A percentile compares a stretch with the other conserved stretches of the same genome.
Evolutionary conservation across 176 grass and related monocot species (phyloP).

Genomic region (maize (Zea mays)): DNA sequence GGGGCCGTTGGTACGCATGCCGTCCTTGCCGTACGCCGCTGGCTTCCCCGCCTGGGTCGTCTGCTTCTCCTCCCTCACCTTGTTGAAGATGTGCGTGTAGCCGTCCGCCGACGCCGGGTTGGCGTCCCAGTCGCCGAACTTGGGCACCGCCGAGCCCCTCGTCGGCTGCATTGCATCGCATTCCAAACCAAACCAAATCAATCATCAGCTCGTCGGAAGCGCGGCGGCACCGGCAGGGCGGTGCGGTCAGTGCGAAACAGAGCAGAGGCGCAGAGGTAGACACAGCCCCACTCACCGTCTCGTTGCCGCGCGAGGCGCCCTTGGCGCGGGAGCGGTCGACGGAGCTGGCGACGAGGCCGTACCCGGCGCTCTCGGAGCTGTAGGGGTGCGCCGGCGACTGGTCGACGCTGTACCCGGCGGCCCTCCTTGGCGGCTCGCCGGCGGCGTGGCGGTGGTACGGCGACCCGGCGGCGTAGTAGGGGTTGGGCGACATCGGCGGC

Average conservation of each 20-base stretch:
- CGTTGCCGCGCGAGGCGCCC: conserved; percentile 37
- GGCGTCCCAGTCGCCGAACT: conserved; percentile 94
- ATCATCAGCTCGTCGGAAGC: not conserved
- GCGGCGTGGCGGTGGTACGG: conserved; percentile 34
- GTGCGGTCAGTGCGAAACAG: too few species aligned
- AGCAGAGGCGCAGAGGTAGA: not conserved
- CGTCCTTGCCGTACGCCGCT: conserved; percentile 41
- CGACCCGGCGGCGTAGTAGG: conserved; percentile 26
- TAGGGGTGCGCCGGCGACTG: conserved; percentile 49
- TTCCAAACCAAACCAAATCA: not conserved
- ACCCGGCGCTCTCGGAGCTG: conserved; percentile 29
- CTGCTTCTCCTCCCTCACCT: conserved; percentile 89
- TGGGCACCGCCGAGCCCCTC: conserved; percentile 76
- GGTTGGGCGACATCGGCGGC: conserved; percentile 31
- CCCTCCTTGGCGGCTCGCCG: not conserved
- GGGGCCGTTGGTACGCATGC: conserved; percentile 8
- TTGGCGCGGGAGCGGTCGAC: conserved; percentile 40
- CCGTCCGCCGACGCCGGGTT: conserved; percentile 90
- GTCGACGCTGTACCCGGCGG: conserved; percentile 37
- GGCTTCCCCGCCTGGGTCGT: conserved; percentile 50
- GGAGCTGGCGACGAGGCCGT: conserved; percentile 50
- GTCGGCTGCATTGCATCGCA: conserved; percentile 51
- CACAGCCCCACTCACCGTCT: conserved; percentile 35
- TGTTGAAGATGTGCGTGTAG: conserved; percentile 92
- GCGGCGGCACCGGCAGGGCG: not conserved